Percentiles rank a stretch among this genome's conserved stretches.
Evolutionary conservation across 2,329 filamentous ascomycete genomes (phyloP).

Genomic region (Alternaria novae-zelandiae): DNA sequence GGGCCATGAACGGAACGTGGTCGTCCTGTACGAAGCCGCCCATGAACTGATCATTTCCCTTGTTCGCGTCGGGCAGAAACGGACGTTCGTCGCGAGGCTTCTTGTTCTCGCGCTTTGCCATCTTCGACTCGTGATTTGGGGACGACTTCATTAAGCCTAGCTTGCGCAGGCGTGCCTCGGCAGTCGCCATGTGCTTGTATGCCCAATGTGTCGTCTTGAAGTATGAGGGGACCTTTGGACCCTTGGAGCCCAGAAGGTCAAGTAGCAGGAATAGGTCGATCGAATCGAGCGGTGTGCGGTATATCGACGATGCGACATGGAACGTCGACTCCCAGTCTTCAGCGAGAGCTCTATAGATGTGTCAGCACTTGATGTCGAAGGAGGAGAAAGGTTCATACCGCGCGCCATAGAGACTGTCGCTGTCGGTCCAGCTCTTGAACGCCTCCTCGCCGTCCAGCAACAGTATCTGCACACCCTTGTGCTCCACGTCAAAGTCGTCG

Average conservation of each 20-base stretch:
- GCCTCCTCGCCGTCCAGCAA: constrained; percentile 95
- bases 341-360: constrained; percentile 60
- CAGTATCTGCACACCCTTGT: constrained; percentile 85
- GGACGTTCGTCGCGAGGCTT: constrained; percentile 42
- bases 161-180: constrained; percentile 76
- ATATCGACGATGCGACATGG: constrained; percentile 75
- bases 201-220: constrained; percentile 95
- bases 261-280: constrained; percentile 91
- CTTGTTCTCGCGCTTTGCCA: constrained; percentile 36
- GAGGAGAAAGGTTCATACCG: no score
- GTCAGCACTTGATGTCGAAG: no score
- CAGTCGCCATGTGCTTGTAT: constrained; percentile 75
- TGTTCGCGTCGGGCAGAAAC: constrained; percentile 68
- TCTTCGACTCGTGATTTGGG: constrained; percentile 56
- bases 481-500: constrained; percentile 65
- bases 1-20: constrained; percentile 86
- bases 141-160: constrained; percentile 71
- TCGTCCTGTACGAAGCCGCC: constrained; percentile 77
- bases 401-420: constrained; percentile 89
- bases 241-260: constrained; percentile 77
- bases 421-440: constrained; percentile 78
- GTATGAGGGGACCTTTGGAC: constrained; percentile 80
- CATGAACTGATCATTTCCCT: constrained; percentile 59
- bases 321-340: constrained; percentile 77
- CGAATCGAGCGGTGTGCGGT: constrained; percentile 74